Evolutionary conservation across 306 rosid genomes (phyloP), one percentile per base, ranked within the genome.

Genomic region (Dicorynia guianensis): DNA sequence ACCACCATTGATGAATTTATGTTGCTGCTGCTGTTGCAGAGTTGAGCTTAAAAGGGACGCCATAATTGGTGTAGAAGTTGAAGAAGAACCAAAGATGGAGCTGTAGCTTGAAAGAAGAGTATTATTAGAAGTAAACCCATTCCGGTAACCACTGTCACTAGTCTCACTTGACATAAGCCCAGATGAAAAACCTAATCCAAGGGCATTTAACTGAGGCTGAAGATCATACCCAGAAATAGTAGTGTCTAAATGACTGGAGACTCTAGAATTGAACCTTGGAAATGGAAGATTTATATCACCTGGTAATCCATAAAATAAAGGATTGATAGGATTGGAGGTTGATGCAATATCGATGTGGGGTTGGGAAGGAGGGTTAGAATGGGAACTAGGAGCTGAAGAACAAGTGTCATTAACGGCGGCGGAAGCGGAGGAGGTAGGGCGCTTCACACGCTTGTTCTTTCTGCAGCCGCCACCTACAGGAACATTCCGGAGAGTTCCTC

Each of bases 381-480:
- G 79, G 19, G 64, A 15, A 50, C 58, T 71, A 63, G 67, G 57
- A 63, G 82, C 57, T 43, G 87, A 58, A 54, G 84, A 48, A 62
- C 89, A 61, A 48, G 92, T 49, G 59, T 89, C 65, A 17, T 82
- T 76, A 9, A 63, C 84, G 39, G 57, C 35, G 61, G 79, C 50
- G 5, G 82, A 25, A 25, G 30, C 50, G 8, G 84, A 19, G 14
- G 61, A 4, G 0, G 75, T 35, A 12, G 93, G 89, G 39, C 87
- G 78, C 58, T 87, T 93, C 9, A 87, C 56, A 48, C 98, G 94
- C 85, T 92, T 95, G 92, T 92, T 90, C 72, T 88, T 95, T 34
- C 97, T 76, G 80, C 88, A 95, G 0, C 96, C 97, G 1, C 98
- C 98, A 3, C 98, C 98, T 0, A 89, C 98, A 5, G 98, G 98